Evolutionary conservation across 2,329 filamentous ascomycete genomes (phyloP).

Genomic region (Diaporthe vexans): DNA sequence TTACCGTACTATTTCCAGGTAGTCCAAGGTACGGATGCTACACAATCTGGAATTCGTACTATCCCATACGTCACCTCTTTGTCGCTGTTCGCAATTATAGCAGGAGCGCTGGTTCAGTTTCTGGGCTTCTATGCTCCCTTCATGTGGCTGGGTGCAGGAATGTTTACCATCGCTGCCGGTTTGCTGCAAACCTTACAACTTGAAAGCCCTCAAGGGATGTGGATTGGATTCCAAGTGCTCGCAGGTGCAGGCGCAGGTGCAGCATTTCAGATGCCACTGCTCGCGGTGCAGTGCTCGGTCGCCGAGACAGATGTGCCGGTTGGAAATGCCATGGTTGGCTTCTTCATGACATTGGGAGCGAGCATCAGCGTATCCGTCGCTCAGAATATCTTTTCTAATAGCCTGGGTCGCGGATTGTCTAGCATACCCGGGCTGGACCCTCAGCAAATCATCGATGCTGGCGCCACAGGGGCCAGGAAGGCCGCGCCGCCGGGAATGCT

Average conservation of each 20-base stretch:
- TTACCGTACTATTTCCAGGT: slow-evolving; percentile 68
- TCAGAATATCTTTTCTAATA: background rate
- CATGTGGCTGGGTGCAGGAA: slow-evolving; percentile 57
- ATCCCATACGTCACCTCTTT: slow-evolving; percentile 65
- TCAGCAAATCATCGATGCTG: background rate
- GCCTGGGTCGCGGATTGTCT: background rate
- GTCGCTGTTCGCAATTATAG: slow-evolving; percentile 61
- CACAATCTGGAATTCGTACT: slow-evolving; percentile 67
- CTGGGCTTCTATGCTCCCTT: slow-evolving; percentile 59
- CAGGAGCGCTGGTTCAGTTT: slow-evolving; percentile 57
- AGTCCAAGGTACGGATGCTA: slow-evolving; percentile 65
- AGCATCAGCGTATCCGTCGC: background rate
- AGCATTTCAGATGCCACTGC: slow-evolving; percentile 15
- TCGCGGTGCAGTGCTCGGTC: slow-evolving; percentile 5
- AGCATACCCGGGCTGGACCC: background rate
- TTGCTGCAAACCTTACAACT: slow-evolving; percentile 66
- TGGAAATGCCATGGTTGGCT: background rate
- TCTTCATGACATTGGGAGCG: background rate
- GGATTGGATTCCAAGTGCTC: slow-evolving; percentile 70
- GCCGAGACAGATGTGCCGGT: background rate
- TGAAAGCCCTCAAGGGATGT: slow-evolving; percentile 58
- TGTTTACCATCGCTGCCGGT: slow-evolving; percentile 49
- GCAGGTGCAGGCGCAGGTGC: slow-evolving; percentile 42
- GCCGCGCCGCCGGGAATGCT: background rate
- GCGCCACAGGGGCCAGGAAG: background rate